phyloP scores from a whole-genome alignment of 2,329 filamentous ascomycete species.

The Onygenales sp. region DNA sequence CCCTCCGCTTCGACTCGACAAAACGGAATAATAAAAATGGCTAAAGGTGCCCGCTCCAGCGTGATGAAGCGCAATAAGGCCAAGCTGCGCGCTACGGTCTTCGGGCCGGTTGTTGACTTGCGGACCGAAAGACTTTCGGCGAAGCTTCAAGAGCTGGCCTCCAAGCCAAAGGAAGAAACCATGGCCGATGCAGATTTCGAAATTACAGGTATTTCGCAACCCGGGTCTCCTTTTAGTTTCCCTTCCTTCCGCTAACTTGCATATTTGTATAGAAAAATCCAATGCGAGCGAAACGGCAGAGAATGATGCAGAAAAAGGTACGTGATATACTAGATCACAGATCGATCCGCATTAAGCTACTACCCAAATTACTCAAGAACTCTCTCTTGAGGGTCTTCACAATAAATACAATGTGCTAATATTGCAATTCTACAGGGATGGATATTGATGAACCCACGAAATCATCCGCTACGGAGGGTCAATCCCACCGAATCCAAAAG shows the following conservation, averaged over 20 bases:
- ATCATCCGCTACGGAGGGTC: conserved; percentile 16
- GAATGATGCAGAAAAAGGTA: conserved; percentile 5
- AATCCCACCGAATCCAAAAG: conserved; percentile 31
- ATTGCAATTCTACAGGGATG: conserved; percentile 24
- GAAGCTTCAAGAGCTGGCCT: conserved; percentile 71
- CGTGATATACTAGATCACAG: background rate
- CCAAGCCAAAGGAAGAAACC: conserved; percentile 52
- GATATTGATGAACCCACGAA: conserved; percentile 24
- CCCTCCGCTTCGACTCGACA: background rate
- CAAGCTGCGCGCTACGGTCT: conserved; percentile 69
- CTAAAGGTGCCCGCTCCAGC: conserved; percentile 75
- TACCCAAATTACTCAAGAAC: too few species aligned
- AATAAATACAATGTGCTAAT: background rate
- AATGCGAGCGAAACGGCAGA: conserved; percentile 13
- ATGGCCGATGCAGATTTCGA: conserved; percentile 24
- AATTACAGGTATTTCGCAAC: conserved; percentile 14
- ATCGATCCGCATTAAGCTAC: too few species aligned
- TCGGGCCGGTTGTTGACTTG: conserved; percentile 70
- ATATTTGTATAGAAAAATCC: conserved; percentile 9
- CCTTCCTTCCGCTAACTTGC: conserved; percentile 7
- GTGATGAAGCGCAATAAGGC: conserved; percentile 73
- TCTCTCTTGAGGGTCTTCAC: too few species aligned
- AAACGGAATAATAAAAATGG: conserved; percentile 50
- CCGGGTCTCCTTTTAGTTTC: conserved; percentile 3
- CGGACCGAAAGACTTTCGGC: conserved; percentile 75